Evolutionary conservation across 306 rosid species (phyloP).

Genomic region (Potentilla sterilis): DNA sequence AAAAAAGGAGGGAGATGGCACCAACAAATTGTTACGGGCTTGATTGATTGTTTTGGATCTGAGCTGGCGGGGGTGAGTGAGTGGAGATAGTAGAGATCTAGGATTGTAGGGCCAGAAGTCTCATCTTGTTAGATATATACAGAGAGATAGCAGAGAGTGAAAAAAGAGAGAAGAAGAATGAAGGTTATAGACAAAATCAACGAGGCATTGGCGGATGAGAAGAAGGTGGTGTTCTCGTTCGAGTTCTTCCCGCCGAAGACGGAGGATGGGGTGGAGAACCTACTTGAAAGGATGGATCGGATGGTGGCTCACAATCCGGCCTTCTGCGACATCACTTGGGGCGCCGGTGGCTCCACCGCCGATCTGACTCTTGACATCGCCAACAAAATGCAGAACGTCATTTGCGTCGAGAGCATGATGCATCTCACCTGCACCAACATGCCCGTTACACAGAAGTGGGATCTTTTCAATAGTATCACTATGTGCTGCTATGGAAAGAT

Average conservation of each 20-base stretch:
- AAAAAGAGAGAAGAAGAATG: slow-evolving; percentile 28
- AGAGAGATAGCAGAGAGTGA: no score
- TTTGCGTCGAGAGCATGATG: slow-evolving; percentile 97
- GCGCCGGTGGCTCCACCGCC: slow-evolving; percentile 96
- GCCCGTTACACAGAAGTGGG: slow-evolving; percentile 44
- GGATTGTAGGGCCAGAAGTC: background rate
- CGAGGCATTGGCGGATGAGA: slow-evolving; percentile 39
- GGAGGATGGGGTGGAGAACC: slow-evolving; percentile 88
- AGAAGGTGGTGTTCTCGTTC: slow-evolving; percentile 77
- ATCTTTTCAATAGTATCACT: background rate
- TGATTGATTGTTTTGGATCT: background rate
- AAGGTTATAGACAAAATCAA: slow-evolving; percentile 83
- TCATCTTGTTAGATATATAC: background rate
- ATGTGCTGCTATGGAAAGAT: background rate
- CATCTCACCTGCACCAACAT: slow-evolving; percentile 97
- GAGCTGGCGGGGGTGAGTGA: background rate
- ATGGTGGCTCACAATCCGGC: slow-evolving; percentile 91
- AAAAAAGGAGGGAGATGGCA: background rate
- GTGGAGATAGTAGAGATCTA: background rate
- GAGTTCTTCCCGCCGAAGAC: slow-evolving; percentile 96
- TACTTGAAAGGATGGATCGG: slow-evolving; percentile 93
- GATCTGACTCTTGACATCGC: slow-evolving; percentile 90
- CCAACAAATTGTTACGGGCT: background rate
- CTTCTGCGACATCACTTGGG: slow-evolving; percentile 97
- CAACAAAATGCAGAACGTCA: slow-evolving; percentile 82